phyloP scores from a whole-genome alignment of 345 rosid species.

The Camelina neglecta region DNA sequence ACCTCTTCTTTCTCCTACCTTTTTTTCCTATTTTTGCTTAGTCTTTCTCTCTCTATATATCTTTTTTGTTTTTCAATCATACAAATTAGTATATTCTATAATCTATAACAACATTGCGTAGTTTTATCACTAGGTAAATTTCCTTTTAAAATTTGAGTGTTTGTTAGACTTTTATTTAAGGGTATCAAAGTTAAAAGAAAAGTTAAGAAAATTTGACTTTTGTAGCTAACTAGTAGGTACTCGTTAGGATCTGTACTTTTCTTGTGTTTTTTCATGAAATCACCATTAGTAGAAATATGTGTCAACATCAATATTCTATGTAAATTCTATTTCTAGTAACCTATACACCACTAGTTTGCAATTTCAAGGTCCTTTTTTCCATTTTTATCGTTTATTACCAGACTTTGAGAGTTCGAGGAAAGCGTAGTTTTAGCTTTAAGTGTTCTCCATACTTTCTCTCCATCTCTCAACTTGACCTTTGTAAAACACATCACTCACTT shows the following conservation, averaged over 20 bases:
- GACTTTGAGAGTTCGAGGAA: not conserved
- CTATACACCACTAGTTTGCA: conserved; percentile 4
- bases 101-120: conserved; percentile 7
- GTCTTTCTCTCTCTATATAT: not conserved
- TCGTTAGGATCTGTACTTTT: conserved; percentile 21
- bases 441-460: conserved; percentile 21
- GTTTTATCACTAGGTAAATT: conserved; percentile 16
- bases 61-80: not conserved
- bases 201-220: not conserved
- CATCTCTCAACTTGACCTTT: conserved; percentile 21
- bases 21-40: conserved; percentile 22
- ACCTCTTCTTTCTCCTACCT: conserved; percentile 28
- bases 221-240: conserved; percentile 37
- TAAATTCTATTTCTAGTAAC: conserved; percentile 33
- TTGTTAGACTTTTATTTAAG: not conserved
- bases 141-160: not conserved
- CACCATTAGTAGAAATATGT: conserved; percentile 17
- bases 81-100: not conserved
- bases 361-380: not conserved
- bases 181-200: conserved; percentile 11
- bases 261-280: not conserved
- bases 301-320: conserved; percentile 34
- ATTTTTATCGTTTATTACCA: not conserved
- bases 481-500: conserved; percentile 36
- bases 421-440: conserved; percentile 21